These are phyloP conservation scores for Suhomyces atakaporum DNA, from an alignment of 1,139 yeast species.

Conservation along the genomic window DNA sequence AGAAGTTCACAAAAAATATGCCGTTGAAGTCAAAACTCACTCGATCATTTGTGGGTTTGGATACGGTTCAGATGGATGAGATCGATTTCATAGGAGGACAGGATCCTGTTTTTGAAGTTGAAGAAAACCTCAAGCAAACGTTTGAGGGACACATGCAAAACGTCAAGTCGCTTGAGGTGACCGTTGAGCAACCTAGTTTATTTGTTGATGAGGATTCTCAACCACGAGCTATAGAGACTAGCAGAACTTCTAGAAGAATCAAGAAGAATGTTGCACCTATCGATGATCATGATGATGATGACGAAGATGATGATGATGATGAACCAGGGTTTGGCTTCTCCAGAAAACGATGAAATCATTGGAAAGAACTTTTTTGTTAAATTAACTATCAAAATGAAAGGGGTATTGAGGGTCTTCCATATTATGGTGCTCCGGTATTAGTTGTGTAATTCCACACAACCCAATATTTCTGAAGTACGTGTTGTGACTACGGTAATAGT, in stretches of 20 bases:
- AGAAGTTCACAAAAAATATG: constrained; percentile 34
- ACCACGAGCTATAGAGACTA: neutral
- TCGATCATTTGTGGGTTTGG: constrained; percentile 30
- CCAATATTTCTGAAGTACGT: constrained; percentile 53
- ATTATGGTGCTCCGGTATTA: too few relatives aligned
- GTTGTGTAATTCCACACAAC: constrained; percentile 47
- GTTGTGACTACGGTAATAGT: constrained; percentile 44
- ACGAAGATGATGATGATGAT: constrained; percentile 37
- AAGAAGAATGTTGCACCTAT: constrained; percentile 5
- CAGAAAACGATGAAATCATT: neutral
- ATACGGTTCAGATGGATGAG: constrained; percentile 20
- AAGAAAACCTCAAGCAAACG: constrained; percentile 22
- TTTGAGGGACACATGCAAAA: constrained; percentile 30
- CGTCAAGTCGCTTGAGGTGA: constrained; percentile 18
- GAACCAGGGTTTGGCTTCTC: constrained; percentile 42
- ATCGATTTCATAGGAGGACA: constrained; percentile 13
- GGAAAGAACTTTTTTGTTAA: too few relatives aligned
- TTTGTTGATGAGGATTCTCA: constrained; percentile 25
- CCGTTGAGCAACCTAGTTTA: constrained; percentile 10
- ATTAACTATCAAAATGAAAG: too few relatives aligned
- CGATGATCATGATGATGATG: constrained; percentile 25
- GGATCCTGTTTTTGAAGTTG: constrained; percentile 9
- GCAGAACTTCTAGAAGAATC: neutral
- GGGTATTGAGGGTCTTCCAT: too few relatives aligned
- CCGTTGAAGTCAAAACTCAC: constrained; percentile 24